Evolutionary conservation across 164 flowering plant genomes (phyloP).

Genomic region (Chimonanthus praecox): DNA sequence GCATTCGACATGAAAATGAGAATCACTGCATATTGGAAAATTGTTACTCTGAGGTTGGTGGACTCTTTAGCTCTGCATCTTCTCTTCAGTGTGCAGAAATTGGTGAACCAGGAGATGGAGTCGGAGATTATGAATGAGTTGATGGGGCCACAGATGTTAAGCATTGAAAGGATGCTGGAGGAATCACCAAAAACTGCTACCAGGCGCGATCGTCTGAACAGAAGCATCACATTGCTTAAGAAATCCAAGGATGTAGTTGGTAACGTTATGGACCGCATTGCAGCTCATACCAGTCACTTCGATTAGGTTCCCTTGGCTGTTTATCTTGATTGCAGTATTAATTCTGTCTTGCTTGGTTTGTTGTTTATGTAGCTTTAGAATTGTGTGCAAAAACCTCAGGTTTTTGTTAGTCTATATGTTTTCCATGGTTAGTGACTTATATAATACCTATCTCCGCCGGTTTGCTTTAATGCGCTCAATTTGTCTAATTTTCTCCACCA

Average conservation of each 20-base stretch:
- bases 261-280: conserved; percentile 3
- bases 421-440: no score
- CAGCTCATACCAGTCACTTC: neutral
- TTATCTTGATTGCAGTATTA: neutral
- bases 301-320: neutral
- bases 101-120: neutral
- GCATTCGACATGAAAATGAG: conserved; percentile 37
- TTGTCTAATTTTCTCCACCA: no score
- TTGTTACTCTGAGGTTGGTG: conserved; percentile 24
- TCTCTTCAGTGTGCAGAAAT: conserved; percentile 2
- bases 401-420: no score
- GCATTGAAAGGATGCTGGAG: conserved; percentile 22
- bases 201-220: conserved; percentile 19
- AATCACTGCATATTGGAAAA: conserved; percentile 24
- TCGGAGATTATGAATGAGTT: conserved; percentile 14
- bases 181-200: conserved; percentile 20
- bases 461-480: no score
- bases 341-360: neutral
- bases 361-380: no score
- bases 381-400: no score
- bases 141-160: conserved; percentile 17
- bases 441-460: no score
- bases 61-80: conserved; percentile 22
- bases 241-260: conserved; percentile 11
- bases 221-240: conserved; percentile 20